Evolutionary conservation across 225 moss, liverwort and hornwort genomes (phyloP).

Genomic region (Physcomitrium patens): DNA sequence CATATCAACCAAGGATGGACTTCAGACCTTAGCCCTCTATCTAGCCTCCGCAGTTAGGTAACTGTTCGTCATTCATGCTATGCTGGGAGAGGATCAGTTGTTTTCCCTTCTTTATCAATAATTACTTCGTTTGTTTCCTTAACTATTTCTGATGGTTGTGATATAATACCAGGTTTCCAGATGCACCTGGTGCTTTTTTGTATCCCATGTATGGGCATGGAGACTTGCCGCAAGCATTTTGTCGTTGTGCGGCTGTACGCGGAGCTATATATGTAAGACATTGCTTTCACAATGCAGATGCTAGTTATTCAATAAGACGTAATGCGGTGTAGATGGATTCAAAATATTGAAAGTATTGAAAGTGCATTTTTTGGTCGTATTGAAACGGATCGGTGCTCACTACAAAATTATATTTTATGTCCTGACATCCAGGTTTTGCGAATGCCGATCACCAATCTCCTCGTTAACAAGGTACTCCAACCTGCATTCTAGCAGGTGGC

Average conservation of each 20-base stretch:
- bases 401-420: constrained; percentile 14
- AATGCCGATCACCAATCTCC: constrained; percentile 72
- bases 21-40: constrained; percentile 76
- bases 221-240: constrained; percentile 95
- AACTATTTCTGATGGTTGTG: constrained; percentile 28
- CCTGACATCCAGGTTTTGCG: constrained; percentile 73
- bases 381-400: constrained; percentile 14
- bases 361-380: not conserved
- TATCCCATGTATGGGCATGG: constrained; percentile 99
- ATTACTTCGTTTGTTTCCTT: constrained; percentile 12
- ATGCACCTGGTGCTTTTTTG: constrained; percentile 86
- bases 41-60: constrained; percentile 83
- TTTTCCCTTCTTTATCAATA: not conserved
- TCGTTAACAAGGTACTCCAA: constrained; percentile 72
- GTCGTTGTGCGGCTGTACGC: constrained; percentile 91
- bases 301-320: not conserved
- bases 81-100: not conserved
- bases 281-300: not conserved
- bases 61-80: not conserved
- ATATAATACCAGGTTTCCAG: constrained; percentile 66
- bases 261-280: constrained; percentile 88
- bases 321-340: constrained; percentile 16
- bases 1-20: constrained; percentile 74
- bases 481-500: constrained; percentile 12
- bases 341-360: constrained; percentile 10